These are phyloP conservation scores for Cercospora zeae-maydis DNA, from an alignment of 2,329 filamentous ascomycete genomes.

Conservation along the genomic window DNA sequence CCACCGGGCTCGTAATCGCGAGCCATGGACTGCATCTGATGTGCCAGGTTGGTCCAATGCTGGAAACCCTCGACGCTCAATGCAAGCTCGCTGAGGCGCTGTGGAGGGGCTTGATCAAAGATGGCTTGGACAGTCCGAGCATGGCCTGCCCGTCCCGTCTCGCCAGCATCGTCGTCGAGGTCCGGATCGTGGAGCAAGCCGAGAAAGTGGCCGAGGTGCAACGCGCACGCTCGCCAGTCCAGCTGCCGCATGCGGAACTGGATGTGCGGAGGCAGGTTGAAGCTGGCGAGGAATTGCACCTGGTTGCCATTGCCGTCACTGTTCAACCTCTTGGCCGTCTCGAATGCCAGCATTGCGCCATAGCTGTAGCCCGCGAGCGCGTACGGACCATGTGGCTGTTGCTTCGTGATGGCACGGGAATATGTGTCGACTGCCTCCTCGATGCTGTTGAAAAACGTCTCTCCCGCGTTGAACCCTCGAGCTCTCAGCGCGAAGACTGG, in stretches of 20 bases:
- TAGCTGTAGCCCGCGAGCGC: slow-evolving; percentile 52
- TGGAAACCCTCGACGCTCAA: not conserved
- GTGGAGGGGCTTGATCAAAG: not conserved
- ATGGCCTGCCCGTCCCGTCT: not conserved
- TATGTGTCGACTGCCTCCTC: slow-evolving; percentile 44
- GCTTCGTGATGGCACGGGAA: slow-evolving; percentile 37
- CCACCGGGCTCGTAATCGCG: slow-evolving; percentile 44
- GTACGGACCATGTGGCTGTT: slow-evolving; percentile 51
- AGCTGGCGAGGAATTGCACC: slow-evolving; percentile 45
- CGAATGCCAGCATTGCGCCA: slow-evolving; percentile 51
- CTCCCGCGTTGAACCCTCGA: slow-evolving; percentile 42
- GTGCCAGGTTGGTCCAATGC: slow-evolving; percentile 8
- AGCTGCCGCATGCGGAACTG: slow-evolving; percentile 43
- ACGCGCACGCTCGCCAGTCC: slow-evolving; percentile 39
- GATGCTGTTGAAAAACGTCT: slow-evolving; percentile 40
- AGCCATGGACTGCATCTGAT: slow-evolving; percentile 12
- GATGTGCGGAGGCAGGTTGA: slow-evolving; percentile 52
- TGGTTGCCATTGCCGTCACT: slow-evolving; percentile 27
- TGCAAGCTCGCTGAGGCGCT: not conserved
- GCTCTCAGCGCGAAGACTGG: slow-evolving; percentile 49
- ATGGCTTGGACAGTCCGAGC: not conserved
- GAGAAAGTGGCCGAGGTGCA: slow-evolving; percentile 44
- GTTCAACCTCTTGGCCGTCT: slow-evolving; percentile 45
- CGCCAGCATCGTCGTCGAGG: not conserved
- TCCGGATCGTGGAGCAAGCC: slow-evolving; percentile 35